phyloP scores from a whole-genome alignment of 179 eudicot species.

The Heliamphora pulchella region DNA sequence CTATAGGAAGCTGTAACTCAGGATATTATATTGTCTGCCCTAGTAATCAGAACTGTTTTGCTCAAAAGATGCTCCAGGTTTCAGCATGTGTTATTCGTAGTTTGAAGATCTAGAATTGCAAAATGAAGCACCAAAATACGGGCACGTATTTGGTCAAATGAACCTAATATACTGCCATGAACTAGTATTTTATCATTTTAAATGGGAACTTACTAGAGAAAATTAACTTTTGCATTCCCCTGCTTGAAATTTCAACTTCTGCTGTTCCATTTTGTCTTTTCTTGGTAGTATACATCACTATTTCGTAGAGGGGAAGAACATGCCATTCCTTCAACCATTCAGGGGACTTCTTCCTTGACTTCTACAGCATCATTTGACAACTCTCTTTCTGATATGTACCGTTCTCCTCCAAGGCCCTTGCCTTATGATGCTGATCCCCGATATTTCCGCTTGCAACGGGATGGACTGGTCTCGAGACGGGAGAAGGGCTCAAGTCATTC shows the following conservation, averaged over 20 bases:
- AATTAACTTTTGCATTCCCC: slow-evolving; percentile 17
- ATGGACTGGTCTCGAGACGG: slow-evolving; percentile 61
- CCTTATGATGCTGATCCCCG: slow-evolving; percentile 75
- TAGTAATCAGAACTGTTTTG: not conserved
- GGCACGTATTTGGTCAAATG: not conserved
- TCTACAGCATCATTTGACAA: slow-evolving; percentile 39
- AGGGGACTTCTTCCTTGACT: slow-evolving; percentile 54
- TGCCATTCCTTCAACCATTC: slow-evolving; percentile 57
- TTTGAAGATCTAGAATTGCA: not conserved
- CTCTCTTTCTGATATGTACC: slow-evolving; percentile 35
- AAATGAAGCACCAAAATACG: not conserved
- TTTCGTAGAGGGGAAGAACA: slow-evolving; percentile 75
- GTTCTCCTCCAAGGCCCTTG: slow-evolving; percentile 64
- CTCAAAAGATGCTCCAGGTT: not conserved
- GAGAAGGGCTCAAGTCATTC: slow-evolving; percentile 58
- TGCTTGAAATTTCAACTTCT: not conserved
- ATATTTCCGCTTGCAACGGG: slow-evolving; percentile 48
- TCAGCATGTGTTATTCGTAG: not conserved
- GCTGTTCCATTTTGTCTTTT: slow-evolving; percentile 7
- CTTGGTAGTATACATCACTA: slow-evolving; percentile 65
- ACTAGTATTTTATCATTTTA: not conserved
- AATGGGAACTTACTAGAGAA: not conserved
- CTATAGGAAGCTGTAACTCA: not conserved
- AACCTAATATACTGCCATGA: not conserved
- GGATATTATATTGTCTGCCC: not conserved